Evolutionary conservation across 176 grass and related monocot genomes (phyloP).

Genomic region (Urochloa ruziziensis): DNA sequence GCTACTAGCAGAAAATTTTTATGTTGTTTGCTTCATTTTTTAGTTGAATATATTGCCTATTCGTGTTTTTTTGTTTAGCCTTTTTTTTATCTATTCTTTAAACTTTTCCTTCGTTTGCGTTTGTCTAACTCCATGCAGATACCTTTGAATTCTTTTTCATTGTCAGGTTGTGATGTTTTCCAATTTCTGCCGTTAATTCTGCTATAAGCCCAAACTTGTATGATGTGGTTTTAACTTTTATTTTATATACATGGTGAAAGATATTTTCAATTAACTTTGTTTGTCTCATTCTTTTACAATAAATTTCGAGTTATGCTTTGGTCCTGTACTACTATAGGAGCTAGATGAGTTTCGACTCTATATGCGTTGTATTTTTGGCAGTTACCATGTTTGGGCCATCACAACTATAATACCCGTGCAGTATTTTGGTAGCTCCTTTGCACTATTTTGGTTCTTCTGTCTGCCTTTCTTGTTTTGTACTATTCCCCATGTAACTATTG

Average conservation of each 20-base stretch:
- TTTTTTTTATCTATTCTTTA: not conserved
- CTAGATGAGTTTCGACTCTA: not conserved
- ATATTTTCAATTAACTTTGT: not conserved
- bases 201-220: not conserved
- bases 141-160: not conserved
- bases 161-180: not conserved
- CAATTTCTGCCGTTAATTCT: not conserved
- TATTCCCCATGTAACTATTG: not conserved
- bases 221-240: not conserved
- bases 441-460: not conserved
- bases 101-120: not conserved
- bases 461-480: not conserved
- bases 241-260: not conserved
- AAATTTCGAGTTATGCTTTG: not conserved
- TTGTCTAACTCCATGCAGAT: not conserved
- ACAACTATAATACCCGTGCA: not conserved
- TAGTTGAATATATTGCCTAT: not conserved
- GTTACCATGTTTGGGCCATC: not conserved
- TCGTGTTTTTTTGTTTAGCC: not conserved
- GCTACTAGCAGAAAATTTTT: not conserved
- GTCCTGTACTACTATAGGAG: not conserved
- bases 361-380: not conserved
- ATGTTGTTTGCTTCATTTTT: not conserved
- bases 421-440: not conserved
- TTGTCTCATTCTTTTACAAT: not conserved